Conservation (phyloP, 164 flowering plant species). For the Malania oleifera region DNA sequence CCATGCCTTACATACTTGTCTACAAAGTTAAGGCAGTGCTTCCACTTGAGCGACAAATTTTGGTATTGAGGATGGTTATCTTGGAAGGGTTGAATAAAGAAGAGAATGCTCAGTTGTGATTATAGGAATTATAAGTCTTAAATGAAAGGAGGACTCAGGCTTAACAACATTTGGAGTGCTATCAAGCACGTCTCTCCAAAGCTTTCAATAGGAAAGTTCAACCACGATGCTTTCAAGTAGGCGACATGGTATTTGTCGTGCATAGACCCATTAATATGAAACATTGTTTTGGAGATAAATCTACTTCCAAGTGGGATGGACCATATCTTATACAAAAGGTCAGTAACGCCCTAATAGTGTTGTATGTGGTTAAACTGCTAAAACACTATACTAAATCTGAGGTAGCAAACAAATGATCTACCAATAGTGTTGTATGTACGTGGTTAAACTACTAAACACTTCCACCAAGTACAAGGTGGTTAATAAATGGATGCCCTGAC, state of each 20-base stretch:
- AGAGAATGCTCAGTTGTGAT: not conserved
- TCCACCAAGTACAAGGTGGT: no score
- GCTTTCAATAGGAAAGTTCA: constrained; percentile 12
- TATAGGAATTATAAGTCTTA: constrained; percentile 1
- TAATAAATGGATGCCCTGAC: no score
- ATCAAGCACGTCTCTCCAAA: constrained; percentile 4
- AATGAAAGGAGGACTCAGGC: constrained; percentile 11
- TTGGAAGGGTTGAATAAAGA: constrained; percentile 5
- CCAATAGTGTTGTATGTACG: no score
- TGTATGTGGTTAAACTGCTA: no score
- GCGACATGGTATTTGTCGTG: constrained; percentile 13
- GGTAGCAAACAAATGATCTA: no score
- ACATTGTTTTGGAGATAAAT: no score
- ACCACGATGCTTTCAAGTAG: constrained; percentile 3
- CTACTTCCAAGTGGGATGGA: no score
- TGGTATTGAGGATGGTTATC: constrained; percentile 3
- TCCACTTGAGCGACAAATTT: constrained; percentile 4
- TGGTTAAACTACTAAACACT: no score
- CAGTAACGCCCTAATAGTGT: no score
- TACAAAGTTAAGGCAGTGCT: constrained; percentile 4
- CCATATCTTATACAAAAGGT: no score
- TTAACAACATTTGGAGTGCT: constrained; percentile 9
- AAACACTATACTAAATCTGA: no score
- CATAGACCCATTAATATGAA: no score
- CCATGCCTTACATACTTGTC: constrained; percentile 10